phyloP scores from a whole-genome alignment of 352 stramenopile genomes.

The Halophytophthora polymorphica region DNA sequence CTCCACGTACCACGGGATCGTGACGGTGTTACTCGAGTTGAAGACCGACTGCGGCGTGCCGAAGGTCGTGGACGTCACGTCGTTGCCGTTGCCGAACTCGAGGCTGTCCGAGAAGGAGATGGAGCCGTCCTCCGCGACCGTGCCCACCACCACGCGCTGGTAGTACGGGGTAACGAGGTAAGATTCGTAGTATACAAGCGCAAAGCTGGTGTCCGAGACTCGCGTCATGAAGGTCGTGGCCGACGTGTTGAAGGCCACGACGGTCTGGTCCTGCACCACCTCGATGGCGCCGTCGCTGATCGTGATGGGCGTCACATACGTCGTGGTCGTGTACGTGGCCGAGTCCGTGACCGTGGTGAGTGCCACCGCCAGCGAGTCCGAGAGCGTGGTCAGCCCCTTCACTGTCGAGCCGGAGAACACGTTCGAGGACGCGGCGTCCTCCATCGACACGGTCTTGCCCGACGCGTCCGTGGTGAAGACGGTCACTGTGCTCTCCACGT shows the following conservation, averaged over 20 bases:
- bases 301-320: conserved; percentile 43
- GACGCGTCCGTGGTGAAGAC: conserved; percentile 35
- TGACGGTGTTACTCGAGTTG: conserved; percentile 57
- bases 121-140: conserved; percentile 38
- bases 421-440: conserved; percentile 37
- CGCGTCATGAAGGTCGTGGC: conserved; percentile 65
- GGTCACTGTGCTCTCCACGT: conserved; percentile 48
- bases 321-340: conserved; percentile 35
- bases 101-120: conserved; percentile 57
- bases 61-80: conserved; percentile 39
- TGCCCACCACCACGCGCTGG: conserved; percentile 58
- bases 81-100: conserved; percentile 55
- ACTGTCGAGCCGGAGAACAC: conserved; percentile 47
- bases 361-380: conserved; percentile 47
- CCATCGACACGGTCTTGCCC: conserved; percentile 51
- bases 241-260: conserved; percentile 55
- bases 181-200: conserved; percentile 64
- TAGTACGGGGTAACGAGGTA: conserved; percentile 50
- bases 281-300: conserved; percentile 42
- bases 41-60: conserved; percentile 61
- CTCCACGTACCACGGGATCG: conserved; percentile 69
- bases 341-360: conserved; percentile 45
- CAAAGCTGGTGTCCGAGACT: conserved; percentile 63
- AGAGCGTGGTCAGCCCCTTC: conserved; percentile 65
- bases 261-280: conserved; percentile 39